Conservation (phyloP, 2,329 filamentous ascomycete genomes). For the Fusarium papillatum region DNA sequence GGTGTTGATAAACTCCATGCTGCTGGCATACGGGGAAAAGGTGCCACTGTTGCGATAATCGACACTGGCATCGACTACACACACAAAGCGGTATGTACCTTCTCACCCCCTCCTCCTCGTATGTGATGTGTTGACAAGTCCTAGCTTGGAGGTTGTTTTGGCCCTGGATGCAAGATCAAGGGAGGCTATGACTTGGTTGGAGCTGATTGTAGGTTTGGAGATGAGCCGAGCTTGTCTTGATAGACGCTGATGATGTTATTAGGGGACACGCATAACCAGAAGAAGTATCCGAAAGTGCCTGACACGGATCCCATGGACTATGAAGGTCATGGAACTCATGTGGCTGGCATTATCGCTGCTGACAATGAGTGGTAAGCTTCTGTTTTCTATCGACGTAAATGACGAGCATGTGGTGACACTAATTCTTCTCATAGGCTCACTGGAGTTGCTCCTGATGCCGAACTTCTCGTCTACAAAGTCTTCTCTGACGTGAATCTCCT, state of each 20-base stretch:
- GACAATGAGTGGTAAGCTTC: constrained; percentile 50
- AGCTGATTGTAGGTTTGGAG: constrained; percentile 43
- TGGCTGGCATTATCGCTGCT: constrained; percentile 64
- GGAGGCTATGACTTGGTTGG: constrained; percentile 56
- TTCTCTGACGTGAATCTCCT: constrained; percentile 50
- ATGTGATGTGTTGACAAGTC: constrained; percentile 2
- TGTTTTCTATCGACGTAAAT: background rate
- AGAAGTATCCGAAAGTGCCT: constrained; percentile 46
- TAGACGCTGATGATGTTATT: constrained; percentile 16
- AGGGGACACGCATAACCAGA: constrained; percentile 49
- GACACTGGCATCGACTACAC: constrained; percentile 57
- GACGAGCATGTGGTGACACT: background rate
- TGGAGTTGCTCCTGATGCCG: constrained; percentile 60
- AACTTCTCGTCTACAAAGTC: constrained; percentile 59
- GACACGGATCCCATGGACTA: constrained; percentile 53
- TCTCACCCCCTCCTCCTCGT: background rate
- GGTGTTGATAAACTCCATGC: constrained; percentile 55
- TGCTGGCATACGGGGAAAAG: constrained; percentile 53
- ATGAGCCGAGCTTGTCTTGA: background rate
- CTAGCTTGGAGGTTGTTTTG: constrained; percentile 56
- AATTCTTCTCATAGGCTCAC: constrained; percentile 49
- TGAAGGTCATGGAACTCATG: constrained; percentile 55
- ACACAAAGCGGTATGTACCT: constrained; percentile 49
- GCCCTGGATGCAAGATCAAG: constrained; percentile 53
- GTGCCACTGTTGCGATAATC: constrained; percentile 54